Evolutionary conservation across 202 grass and related monocot species (phyloP).

Genomic region (Schoenoplectus triqueter): DNA sequence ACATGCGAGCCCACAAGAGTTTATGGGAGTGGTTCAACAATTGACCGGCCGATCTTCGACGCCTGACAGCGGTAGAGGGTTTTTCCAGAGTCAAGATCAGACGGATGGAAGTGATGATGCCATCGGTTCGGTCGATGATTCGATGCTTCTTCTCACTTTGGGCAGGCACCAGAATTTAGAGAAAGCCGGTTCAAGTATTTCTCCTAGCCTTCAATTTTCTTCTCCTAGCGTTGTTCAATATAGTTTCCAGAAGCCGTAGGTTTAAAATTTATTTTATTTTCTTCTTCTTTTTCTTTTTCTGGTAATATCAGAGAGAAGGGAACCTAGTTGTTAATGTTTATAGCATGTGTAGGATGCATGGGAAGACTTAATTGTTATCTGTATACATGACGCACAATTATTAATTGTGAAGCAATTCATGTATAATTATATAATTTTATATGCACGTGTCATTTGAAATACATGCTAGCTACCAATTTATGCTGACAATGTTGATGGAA

Average conservation of each 20-base stretch:
- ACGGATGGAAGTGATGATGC: background rate
- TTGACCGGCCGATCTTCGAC: conserved; percentile 37
- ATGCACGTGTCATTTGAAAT: conserved; percentile 6
- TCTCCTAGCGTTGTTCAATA: conserved; percentile 17
- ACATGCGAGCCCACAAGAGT: conserved; percentile 47
- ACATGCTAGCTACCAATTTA: conserved; percentile 7
- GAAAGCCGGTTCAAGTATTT: conserved; percentile 30
- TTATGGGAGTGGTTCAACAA: conserved; percentile 46
- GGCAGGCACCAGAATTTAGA: conserved; percentile 30
- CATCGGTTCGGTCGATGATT: background rate
- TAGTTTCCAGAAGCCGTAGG: conserved; percentile 13
- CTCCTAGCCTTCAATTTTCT: conserved; percentile 36
- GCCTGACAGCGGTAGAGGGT: conserved; percentile 1
- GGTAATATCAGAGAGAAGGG: too few species aligned
- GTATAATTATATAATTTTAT: background rate
- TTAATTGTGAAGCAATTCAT: conserved; percentile 17
- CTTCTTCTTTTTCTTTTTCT: background rate
- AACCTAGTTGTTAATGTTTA: background rate
- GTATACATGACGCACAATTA: background rate
- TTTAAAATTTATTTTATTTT: background rate
- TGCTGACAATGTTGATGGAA: background rate
- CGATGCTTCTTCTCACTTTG: conserved; percentile 40
- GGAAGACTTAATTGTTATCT: background rate
- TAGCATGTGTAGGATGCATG: conserved; percentile 2
- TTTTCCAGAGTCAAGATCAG: conserved; percentile 8